Evolutionary conservation across 495 filamentous ascomycete genomes (phyloP).

Genomic region (Aspergillus carlsbadensis): DNA sequence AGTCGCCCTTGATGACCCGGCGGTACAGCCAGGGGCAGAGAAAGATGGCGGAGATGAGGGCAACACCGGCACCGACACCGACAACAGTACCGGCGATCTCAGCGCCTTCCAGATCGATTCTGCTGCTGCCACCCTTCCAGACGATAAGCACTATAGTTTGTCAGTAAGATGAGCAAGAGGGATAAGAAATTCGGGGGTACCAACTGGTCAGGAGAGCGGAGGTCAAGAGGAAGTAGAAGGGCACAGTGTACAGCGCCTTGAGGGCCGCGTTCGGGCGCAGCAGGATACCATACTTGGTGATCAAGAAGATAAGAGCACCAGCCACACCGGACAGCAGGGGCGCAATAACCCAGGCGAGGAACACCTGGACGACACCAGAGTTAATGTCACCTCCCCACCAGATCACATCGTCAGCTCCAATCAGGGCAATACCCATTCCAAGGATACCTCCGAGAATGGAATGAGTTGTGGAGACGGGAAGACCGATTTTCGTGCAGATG

Average conservation of each 20-base stretch:
- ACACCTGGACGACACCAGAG: conserved; percentile 23
- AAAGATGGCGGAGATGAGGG: conserved; percentile 9
- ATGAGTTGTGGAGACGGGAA: conserved; percentile 21
- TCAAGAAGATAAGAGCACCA: conserved; percentile 18
- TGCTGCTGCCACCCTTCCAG: conserved; percentile 20
- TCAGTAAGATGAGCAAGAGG: background rate
- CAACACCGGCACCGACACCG: conserved; percentile 13
- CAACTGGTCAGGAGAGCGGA: conserved; percentile 16
- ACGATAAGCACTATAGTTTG: conserved; percentile 18
- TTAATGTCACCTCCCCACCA: conserved; percentile 25
- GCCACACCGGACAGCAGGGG: conserved; percentile 13
- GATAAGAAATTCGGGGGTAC: background rate
- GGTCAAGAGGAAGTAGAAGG: conserved; percentile 19
- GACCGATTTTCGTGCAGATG: conserved; percentile 15
- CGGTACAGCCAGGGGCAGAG: conserved; percentile 20
- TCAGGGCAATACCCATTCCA: conserved; percentile 18
- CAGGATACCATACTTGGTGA: conserved; percentile 18
- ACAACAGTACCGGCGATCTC: conserved; percentile 14
- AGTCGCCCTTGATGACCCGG: conserved; percentile 14
- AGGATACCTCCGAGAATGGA: conserved; percentile 21
- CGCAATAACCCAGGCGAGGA: conserved; percentile 22
- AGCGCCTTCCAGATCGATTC: conserved; percentile 12
- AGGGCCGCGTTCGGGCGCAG: conserved; percentile 7
- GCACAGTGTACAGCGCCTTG: conserved; percentile 15
- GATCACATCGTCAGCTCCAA: conserved; percentile 14